A percentile compares a stretch with the other conserved stretches of the same genome.
Conservation (phyloP, 176 grass and related monocot species). For the Neostapfia colusana region DNA sequence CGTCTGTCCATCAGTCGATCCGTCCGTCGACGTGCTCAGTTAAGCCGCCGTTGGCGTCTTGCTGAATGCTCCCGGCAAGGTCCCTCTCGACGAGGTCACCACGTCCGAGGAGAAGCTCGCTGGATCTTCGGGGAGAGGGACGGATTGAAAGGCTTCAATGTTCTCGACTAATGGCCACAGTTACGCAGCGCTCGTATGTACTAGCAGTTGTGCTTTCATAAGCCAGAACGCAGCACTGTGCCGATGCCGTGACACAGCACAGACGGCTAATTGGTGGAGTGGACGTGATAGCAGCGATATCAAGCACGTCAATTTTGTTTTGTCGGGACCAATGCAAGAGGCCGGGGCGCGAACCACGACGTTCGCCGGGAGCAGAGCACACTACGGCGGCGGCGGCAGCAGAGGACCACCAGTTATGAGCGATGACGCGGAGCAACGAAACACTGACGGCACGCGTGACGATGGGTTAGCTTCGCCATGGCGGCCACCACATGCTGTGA, state of each 20-base stretch:
- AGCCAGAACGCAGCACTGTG: neutral
- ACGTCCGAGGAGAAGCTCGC: neutral
- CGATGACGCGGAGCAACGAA: neutral
- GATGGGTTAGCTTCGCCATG: neutral
- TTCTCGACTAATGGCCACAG: conserved; percentile 14
- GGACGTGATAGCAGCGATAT: neutral
- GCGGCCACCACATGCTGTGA: neutral
- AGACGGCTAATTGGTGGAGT: neutral
- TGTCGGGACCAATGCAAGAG: neutral
- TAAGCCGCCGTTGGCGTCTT: neutral
- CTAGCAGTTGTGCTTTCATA: neutral
- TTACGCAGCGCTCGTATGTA: neutral
- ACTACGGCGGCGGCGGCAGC: neutral
- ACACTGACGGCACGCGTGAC: neutral
- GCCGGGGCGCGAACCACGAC: neutral
- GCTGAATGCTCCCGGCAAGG: conserved; percentile 26
- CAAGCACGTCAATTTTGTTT: neutral
- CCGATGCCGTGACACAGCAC: neutral
- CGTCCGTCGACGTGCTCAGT: neutral
- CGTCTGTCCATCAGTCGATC: neutral
- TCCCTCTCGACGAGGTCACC: conserved; percentile 29
- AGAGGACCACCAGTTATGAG: no score
- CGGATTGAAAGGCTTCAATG: neutral
- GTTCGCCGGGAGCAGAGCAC: neutral
- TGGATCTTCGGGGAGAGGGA: conserved; percentile 18